phyloP scores from a whole-genome alignment of 73 alveolate genomes.

The Breviolum minutum region DNA sequence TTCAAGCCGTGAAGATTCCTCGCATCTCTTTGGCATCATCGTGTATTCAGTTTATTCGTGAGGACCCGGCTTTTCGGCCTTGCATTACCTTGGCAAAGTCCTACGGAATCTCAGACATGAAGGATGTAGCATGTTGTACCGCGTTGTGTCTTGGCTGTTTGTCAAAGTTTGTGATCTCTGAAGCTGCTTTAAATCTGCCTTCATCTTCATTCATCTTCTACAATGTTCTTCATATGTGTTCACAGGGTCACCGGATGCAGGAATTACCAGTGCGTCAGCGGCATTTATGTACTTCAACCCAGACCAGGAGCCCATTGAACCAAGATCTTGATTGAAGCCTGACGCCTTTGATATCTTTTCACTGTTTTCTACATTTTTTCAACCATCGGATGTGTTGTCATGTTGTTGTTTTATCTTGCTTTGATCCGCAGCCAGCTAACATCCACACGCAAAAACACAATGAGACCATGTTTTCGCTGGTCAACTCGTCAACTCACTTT shows the following conservation, averaged over 20 bases:
- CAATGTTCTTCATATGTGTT: no score
- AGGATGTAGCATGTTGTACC: neutral
- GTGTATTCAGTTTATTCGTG: neutral
- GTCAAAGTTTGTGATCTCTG: no score
- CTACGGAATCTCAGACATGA: conserved; percentile 40
- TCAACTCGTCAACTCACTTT: no score
- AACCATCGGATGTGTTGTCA: no score
- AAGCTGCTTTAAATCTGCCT: no score
- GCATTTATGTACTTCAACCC: conserved; percentile 81
- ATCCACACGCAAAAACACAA: no score
- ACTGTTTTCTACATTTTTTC: neutral
- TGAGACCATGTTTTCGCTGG: no score
- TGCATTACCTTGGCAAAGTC: conserved; percentile 78
- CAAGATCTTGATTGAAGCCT: neutral
- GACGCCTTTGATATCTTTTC: neutral
- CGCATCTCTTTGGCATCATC: neutral
- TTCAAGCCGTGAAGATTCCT: no score
- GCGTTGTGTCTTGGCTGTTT: no score
- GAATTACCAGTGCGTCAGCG: conserved; percentile 73
- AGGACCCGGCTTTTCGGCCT: conserved; percentile 1
- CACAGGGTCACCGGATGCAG: neutral
- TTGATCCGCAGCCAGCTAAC: no score
- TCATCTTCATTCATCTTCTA: no score
- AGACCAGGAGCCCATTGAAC: conserved; percentile 10
- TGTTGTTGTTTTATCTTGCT: no score